Evolutionary conservation across 306 rosid species (phyloP).

Genomic region (Echinosophora koreensis): DNA sequence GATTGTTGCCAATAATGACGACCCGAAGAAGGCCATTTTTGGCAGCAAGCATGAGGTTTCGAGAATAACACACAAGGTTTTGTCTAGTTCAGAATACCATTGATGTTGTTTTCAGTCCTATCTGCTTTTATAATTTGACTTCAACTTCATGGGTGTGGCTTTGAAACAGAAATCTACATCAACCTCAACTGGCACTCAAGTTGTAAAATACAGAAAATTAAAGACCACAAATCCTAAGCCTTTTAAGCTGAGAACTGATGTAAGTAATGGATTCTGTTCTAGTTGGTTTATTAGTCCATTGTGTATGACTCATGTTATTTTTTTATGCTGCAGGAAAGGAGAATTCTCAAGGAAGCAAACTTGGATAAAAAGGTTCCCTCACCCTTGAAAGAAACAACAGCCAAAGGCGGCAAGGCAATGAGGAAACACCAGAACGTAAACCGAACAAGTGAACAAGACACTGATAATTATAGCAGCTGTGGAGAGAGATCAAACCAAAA

Average conservation of each 20-base stretch:
- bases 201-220: slow-evolving; percentile 71
- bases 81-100: slow-evolving; percentile 27
- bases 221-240: slow-evolving; percentile 94
- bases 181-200: slow-evolving; percentile 55
- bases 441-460: slow-evolving; percentile 46
- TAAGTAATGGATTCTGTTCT: slow-evolving; percentile 52
- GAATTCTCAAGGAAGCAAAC: slow-evolving; percentile 88
- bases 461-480: slow-evolving; percentile 44
- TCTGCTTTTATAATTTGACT: slow-evolving; percentile 19
- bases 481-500: slow-evolving; percentile 48
- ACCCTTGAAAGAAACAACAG: slow-evolving; percentile 62
- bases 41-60: slow-evolving; percentile 62
- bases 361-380: slow-evolving; percentile 65
- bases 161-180: slow-evolving; percentile 59
- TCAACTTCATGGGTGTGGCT: slow-evolving; percentile 31
- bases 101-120: neutral
- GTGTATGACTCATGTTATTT: slow-evolving; percentile 29
- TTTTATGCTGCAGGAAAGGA: slow-evolving; percentile 75
- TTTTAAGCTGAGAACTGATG: slow-evolving; percentile 94
- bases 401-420: slow-evolving; percentile 50
- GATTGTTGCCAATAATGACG: slow-evolving; percentile 25
- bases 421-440: slow-evolving; percentile 46
- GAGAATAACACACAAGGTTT: slow-evolving; percentile 63
- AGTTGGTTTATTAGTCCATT: neutral
- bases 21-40: slow-evolving; percentile 42